Evolutionary conservation across 306 rosid species (phyloP), one percentile per base, ranked within the genome.

Genomic region (Astragalus glycyphyllos): DNA sequence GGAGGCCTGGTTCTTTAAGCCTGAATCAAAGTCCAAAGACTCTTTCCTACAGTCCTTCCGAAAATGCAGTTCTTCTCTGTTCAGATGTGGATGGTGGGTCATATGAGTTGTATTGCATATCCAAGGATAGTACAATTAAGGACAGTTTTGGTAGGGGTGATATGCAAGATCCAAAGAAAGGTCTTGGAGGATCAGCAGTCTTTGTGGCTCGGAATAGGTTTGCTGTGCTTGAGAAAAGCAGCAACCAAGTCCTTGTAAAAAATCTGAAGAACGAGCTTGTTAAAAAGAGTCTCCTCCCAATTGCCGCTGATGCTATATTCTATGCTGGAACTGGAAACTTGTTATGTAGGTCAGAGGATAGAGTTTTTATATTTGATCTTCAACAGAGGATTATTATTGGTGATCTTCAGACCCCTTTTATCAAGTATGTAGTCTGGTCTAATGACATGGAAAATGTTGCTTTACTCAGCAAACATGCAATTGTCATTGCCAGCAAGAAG

Each of bases 131-230:
- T 58, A 38, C 77, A 55, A 63, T 48, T 9, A 58, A 77, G 75
- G 98, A 89, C 71, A 82, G 88, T 79, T 74, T 82, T 59, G 82
- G 86, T 35, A 79, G 93, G 88, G 94, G 92, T 38, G 97, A 93
- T 68, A 75, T 82, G 58, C 97, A 87, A 73, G 98, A 93, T 46
- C 89, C 98, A 58, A 93, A 86, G 89, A 88, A 84, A 84, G 98
- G 98, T 8, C 51, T 56, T 83, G 98, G 97, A 69, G 97, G 97
- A 61, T 93, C 98, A 45, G 96, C 97, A 9, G 87, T 93, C 57
- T 93, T 93, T 84, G 91, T 90, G 48, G 92, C 90, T 80, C 88
- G 98, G 56, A 90, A 90, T 81, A 84, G 97, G 82, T 93, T 93
- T 61, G 97, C 96, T 0, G 97, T 93, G 76, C 91, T 93, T 74